Evolutionary conservation across 2,329 filamentous ascomycete genomes (phyloP).

Genomic region (Akanthomyces lecanii): DNA sequence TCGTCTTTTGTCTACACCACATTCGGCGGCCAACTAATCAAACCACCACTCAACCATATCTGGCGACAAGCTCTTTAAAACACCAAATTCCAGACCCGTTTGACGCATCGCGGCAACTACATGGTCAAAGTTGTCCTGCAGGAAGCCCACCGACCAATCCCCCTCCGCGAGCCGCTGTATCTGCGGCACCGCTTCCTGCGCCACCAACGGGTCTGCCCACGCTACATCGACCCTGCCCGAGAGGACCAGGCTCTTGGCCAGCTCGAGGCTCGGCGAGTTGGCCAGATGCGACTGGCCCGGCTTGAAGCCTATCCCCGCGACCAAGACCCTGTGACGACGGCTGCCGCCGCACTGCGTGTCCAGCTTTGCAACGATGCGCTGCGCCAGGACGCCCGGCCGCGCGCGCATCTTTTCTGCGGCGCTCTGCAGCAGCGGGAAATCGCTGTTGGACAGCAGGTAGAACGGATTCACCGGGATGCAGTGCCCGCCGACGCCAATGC

Average conservation of each 20-base stretch:
- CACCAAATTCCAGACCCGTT: slow-evolving; percentile 36
- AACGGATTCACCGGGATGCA: slow-evolving; percentile 54
- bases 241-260: slow-evolving; percentile 35
- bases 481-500: slow-evolving; percentile 50
- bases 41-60: slow-evolving; percentile 15
- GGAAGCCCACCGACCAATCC: slow-evolving; percentile 34
- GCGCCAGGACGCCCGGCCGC: slow-evolving; percentile 38
- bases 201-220: slow-evolving; percentile 42
- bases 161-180: slow-evolving; percentile 32
- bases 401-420: slow-evolving; percentile 42
- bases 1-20: no score
- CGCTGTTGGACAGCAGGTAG: slow-evolving; percentile 46
- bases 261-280: slow-evolving; percentile 44
- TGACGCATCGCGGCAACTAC: slow-evolving; percentile 43
- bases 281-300: slow-evolving; percentile 43
- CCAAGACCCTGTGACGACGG: slow-evolving; percentile 31
- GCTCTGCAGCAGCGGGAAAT: slow-evolving; percentile 42
- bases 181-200: slow-evolving; percentile 37
- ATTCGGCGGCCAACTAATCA: no score
- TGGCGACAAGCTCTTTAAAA: slow-evolving; percentile 31
- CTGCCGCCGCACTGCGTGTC: neutral
- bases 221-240: slow-evolving; percentile 37
- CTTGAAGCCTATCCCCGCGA: slow-evolving; percentile 49
- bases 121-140: slow-evolving; percentile 38
- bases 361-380: slow-evolving; percentile 28